phyloP scores from a whole-genome alignment of 2,329 filamentous ascomycete genomes.

The Cladosporium velox region DNA sequence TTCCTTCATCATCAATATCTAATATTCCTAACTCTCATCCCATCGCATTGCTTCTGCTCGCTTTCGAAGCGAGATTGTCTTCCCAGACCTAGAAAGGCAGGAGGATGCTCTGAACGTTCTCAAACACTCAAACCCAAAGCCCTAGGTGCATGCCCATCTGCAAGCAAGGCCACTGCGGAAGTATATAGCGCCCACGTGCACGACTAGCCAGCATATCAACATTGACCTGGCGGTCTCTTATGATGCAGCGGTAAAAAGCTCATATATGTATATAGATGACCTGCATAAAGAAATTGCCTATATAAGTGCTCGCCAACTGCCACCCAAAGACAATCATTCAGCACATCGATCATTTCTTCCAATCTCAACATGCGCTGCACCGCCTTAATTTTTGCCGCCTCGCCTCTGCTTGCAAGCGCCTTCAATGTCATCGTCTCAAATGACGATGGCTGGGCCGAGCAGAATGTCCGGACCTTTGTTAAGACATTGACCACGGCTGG shows the following conservation, averaged over 20 bases:
- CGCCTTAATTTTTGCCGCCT: neutral
- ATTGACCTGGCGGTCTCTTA: neutral
- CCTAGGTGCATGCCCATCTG: conserved; percentile 1
- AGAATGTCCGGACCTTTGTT: conserved; percentile 64
- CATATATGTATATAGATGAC: neutral
- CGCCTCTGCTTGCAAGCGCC: conserved; percentile 6
- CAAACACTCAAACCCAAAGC: neutral
- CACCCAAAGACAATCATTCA: neutral
- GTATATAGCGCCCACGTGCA: conserved; percentile 10
- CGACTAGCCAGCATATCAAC: neutral
- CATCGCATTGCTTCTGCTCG: neutral
- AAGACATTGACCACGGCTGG: conserved; percentile 56
- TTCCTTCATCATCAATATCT: neutral
- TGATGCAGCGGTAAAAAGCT: neutral
- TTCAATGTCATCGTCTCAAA: conserved; percentile 65
- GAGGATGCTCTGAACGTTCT: neutral
- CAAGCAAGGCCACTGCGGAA: neutral
- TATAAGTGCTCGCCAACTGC: neutral
- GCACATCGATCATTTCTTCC: neutral
- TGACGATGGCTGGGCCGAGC: conserved; percentile 74
- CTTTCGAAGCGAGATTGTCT: conserved; percentile 2
- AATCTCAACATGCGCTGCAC: conserved; percentile 9
- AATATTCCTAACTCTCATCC: neutral
- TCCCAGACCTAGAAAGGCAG: neutral
- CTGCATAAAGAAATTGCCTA: neutral